These are phyloP conservation scores for Sparassis latifolia DNA, from an alignment of 1,284 basidiomycete genomes.

Conservation along the genomic window DNA sequence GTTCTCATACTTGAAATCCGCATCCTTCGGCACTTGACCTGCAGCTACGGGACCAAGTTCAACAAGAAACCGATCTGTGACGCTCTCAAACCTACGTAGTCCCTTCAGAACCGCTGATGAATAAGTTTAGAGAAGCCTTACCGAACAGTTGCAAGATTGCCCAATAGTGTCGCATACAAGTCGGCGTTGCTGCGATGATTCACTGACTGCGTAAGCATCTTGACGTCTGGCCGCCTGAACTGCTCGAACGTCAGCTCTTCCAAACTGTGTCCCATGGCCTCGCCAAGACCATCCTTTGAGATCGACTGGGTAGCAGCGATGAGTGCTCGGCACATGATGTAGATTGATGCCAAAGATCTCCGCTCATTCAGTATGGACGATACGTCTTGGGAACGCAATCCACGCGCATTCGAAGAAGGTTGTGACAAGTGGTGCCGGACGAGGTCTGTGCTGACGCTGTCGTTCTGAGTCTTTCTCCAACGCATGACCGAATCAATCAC, in stretches of 20 bases:
- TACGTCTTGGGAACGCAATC: slow-evolving; percentile 44
- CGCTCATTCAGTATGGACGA: slow-evolving; percentile 62
- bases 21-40: slow-evolving; percentile 72
- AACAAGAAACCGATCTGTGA: slow-evolving; percentile 79
- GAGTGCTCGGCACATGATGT: slow-evolving; percentile 83
- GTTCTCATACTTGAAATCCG: slow-evolving; percentile 77
- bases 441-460: slow-evolving; percentile 52
- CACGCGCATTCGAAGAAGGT: slow-evolving; percentile 33
- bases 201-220: slow-evolving; percentile 51
- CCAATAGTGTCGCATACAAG: slow-evolving; percentile 76
- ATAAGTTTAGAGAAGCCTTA: slow-evolving; percentile 24
- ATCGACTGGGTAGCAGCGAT: slow-evolving; percentile 71
- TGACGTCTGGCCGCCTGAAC: slow-evolving; percentile 71
- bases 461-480: slow-evolving; percentile 79
- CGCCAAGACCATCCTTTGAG: slow-evolving; percentile 71
- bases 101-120: slow-evolving; percentile 1
- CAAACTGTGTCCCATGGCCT: slow-evolving; percentile 68
- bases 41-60: slow-evolving; percentile 72
- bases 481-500: slow-evolving; percentile 85
- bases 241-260: slow-evolving; percentile 87
- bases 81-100: slow-evolving; percentile 66
- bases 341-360: slow-evolving; percentile 77
- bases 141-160: slow-evolving; percentile 76
- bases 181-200: slow-evolving; percentile 80
- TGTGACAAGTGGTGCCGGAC: slow-evolving; percentile 44